These are phyloP conservation scores for Oxytropis ochrocephala DNA, from an alignment of 306 rosid species.

Conservation along the genomic window DNA sequence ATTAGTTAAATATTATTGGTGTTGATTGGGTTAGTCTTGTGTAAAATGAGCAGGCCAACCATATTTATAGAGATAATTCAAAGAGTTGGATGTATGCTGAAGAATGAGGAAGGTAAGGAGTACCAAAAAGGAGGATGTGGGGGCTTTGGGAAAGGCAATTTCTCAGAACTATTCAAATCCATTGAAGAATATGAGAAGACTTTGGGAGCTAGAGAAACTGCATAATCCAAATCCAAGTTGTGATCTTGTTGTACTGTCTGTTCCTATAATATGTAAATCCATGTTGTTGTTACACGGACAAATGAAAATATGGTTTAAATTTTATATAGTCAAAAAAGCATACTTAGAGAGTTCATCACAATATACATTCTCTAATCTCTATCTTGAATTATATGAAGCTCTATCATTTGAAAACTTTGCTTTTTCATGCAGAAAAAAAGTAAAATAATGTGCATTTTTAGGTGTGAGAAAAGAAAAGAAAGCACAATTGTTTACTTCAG, in stretches of 20 bases:
- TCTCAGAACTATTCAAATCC: constrained; percentile 93
- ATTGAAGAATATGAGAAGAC: constrained; percentile 92
- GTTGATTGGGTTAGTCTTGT: background rate
- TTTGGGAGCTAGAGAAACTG: constrained; percentile 43
- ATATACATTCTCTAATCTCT: background rate
- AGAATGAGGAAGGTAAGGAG: constrained; percentile 66
- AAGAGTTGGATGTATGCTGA: constrained; percentile 82
- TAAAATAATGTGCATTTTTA: background rate
- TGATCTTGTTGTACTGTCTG: background rate
- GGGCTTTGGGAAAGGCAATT: constrained; percentile 96
- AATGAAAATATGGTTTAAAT: too few relatives aligned
- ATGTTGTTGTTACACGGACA: background rate
- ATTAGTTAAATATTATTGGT: background rate
- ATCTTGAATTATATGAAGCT: background rate
- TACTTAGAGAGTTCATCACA: background rate
- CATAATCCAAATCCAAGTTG: background rate
- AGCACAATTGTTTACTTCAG: background rate
- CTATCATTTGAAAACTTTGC: background rate
- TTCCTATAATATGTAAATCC: background rate
- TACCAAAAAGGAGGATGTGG: constrained; percentile 95
- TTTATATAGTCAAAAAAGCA: background rate
- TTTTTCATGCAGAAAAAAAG: background rate
- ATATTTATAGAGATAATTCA: constrained; percentile 88
- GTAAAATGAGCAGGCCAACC: constrained; percentile 63
- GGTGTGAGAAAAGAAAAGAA: background rate